Evolutionary conservation across 2,329 filamentous ascomycete species (phyloP), one percentile per base, ranked within the genome.

Genomic region (Monilinia vaccinii-corymbosi): DNA sequence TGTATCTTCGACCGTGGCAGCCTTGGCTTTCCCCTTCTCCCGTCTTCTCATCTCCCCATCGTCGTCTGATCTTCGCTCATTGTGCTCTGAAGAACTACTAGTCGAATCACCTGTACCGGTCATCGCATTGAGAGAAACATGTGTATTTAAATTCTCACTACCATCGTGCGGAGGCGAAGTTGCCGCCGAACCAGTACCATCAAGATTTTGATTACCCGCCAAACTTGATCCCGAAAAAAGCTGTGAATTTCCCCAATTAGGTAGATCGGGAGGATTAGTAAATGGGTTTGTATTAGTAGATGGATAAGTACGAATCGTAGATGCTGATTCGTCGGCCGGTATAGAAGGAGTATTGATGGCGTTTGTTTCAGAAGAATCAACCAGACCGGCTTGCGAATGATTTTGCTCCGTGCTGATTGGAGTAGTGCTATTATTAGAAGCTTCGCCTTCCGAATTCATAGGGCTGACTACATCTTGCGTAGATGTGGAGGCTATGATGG

Each of bases 1-100:
- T 11, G 68, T 74, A 58, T 80, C 78, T 64, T 79, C 77, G 7
- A 81, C 73, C 4, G 78, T 78, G 13, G 72, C 78, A 5, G 75
- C 76, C 61, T 70, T 78, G 1, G 71, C 76, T 64, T 78, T 80
- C 9, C 74, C 75, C 65, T 78, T 79, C 13, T 64, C 66, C 50
- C 60, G 64, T 21, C 50, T 59, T 21, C 38, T 53, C 32, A 66
- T 60, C 31, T 62, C 66, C 18, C 64, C 62, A 6, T 62, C 62
- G 21, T 65, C 62, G 8, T 62, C 56, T 25, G 51, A 23, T 42
- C 44, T 42, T 51, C 44, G 47, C 47, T 48, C 51, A 55, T 21
- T 55, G 60, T 59, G 40, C 31, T 59, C 57, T n/a, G 59, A 31
- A 21, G 53, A 32, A 47, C 44, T 46, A 47, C 52, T 46, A 45